These are phyloP conservation scores for Serpula lacrymans DNA, from an alignment of 768 basidiomycete species.

Conservation along the genomic window DNA sequence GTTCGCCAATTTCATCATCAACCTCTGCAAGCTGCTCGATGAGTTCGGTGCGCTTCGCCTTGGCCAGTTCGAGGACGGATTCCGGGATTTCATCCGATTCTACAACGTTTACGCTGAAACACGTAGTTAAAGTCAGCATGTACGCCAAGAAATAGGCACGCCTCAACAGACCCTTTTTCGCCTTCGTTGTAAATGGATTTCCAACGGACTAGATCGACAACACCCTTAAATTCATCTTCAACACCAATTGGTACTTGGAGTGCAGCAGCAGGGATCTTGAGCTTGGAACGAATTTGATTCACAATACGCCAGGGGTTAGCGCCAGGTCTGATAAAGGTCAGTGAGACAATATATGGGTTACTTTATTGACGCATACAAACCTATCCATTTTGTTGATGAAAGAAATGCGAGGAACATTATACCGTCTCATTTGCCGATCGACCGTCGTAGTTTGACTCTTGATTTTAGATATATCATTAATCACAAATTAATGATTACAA, in stretches of 20 bases:
- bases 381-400: slow-evolving; percentile 99
- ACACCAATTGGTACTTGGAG: slow-evolving; percentile 93
- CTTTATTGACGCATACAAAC: slow-evolving; percentile 32
- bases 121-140: slow-evolving; percentile 3
- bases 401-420: slow-evolving; percentile 91
- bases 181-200: slow-evolving; percentile 94
- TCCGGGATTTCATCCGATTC: slow-evolving; percentile 87
- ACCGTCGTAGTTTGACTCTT: slow-evolving; percentile 99
- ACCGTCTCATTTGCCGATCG: slow-evolving; percentile 97
- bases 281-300: slow-evolving; percentile 85
- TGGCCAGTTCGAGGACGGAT: slow-evolving; percentile 67
- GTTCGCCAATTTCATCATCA: slow-evolving; percentile 91
- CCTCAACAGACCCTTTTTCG: slow-evolving; percentile 73
- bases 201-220: slow-evolving; percentile 94
- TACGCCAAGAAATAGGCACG: not conserved
- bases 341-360: not conserved
- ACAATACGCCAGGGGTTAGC: slow-evolving; percentile 97
- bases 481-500: not conserved
- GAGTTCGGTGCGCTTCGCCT: slow-evolving; percentile 84
- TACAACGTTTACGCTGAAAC: slow-evolving; percentile 64
- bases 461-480: not conserved
- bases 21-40: slow-evolving; percentile 96
- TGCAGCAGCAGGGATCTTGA: slow-evolving; percentile 89
- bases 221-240: slow-evolving; percentile 84
- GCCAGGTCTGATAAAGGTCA: slow-evolving; percentile 60